Percentiles rank a stretch among this genome's conserved stretches.
Evolutionary conservation across 768 basidiomycete species (phyloP).

Genomic region (Naganishia friedmannii): DNA sequence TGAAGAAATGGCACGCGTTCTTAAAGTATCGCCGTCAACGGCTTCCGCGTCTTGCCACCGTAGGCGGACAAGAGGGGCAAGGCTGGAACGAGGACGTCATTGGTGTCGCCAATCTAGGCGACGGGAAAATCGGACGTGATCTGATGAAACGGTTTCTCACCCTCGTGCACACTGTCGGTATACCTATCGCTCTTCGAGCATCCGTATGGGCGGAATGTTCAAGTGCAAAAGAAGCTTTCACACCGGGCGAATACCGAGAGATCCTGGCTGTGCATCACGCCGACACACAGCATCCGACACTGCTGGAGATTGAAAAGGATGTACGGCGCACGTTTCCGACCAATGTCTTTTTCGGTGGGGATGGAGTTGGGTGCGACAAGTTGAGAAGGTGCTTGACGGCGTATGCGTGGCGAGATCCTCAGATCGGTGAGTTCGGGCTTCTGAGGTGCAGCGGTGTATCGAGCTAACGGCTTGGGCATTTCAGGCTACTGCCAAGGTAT

Average conservation of each 20-base stretch:
- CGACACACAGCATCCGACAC: conserved; percentile 45
- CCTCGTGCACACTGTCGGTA: conserved; percentile 71
- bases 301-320: conserved; percentile 91
- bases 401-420: conserved; percentile 90
- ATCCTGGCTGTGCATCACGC: conserved; percentile 59
- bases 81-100: conserved; percentile 77
- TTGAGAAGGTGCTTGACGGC: conserved; percentile 82
- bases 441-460: conserved; percentile 26
- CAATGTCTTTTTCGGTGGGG: conserved; percentile 95
- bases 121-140: conserved; percentile 61
- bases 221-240: conserved; percentile 83
- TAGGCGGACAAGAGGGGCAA: conserved; percentile 37
- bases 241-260: conserved; percentile 86
- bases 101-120: conserved; percentile 83
- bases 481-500: conserved; percentile 48
- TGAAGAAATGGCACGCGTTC: conserved; percentile 85
- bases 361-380: conserved; percentile 90
- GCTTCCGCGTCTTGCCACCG: conserved; percentile 53
- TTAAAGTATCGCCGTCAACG: conserved; percentile 55
- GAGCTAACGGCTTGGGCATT: background rate
- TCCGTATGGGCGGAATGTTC: conserved; percentile 93
- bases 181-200: conserved; percentile 80
- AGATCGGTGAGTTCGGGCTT: conserved; percentile 76
- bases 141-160: conserved; percentile 75
- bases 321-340: conserved; percentile 76